A percentile compares a stretch with the other conserved stretches of the same genome.
Evolutionary conservation across 192 early-diverging fungal species (phyloP).

Genomic region (Helicostylum pulchrum): DNA sequence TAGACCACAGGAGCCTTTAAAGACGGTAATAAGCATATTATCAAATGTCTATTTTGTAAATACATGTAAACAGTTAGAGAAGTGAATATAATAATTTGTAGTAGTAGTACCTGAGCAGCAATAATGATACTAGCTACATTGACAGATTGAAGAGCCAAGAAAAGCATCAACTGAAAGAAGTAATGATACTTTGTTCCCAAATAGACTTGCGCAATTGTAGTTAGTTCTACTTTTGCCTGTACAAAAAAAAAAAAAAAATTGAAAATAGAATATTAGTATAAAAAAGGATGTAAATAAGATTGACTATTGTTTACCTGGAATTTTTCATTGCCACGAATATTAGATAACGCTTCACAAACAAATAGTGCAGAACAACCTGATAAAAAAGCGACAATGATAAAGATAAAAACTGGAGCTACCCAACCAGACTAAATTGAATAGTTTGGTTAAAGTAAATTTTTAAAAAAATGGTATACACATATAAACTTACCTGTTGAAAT

Average conservation of each 20-base stretch:
- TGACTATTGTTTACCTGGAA: constrained; percentile 48
- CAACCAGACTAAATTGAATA: constrained; percentile 37
- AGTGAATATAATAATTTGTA: background rate
- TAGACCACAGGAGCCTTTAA: constrained; percentile 66
- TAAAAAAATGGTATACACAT: background rate
- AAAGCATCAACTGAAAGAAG: constrained; percentile 60
- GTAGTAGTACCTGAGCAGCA: constrained; percentile 53
- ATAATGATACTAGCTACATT: constrained; percentile 70
- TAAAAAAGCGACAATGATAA: constrained; percentile 57
- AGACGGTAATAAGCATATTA: constrained; percentile 54
- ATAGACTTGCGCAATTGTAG: constrained; percentile 63
- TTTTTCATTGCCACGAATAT: constrained; percentile 66
- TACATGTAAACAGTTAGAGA: background rate
- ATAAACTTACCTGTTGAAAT: constrained; percentile 46
- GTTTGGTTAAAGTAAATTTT: background rate
- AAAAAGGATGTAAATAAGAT: background rate
- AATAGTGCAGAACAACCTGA: constrained; percentile 62
- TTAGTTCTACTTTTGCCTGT: constrained; percentile 66
- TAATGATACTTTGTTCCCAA: constrained; percentile 61
- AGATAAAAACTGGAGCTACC: constrained; percentile 42
- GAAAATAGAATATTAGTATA: background rate
- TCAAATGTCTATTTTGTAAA: constrained; percentile 61
- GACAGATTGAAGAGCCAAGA: constrained; percentile 64
- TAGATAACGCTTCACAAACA: constrained; percentile 66
- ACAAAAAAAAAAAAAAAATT: background rate